Evolutionary conservation across 2,329 filamentous ascomycete genomes (phyloP).

Genomic region (Fusarium concolor): DNA sequence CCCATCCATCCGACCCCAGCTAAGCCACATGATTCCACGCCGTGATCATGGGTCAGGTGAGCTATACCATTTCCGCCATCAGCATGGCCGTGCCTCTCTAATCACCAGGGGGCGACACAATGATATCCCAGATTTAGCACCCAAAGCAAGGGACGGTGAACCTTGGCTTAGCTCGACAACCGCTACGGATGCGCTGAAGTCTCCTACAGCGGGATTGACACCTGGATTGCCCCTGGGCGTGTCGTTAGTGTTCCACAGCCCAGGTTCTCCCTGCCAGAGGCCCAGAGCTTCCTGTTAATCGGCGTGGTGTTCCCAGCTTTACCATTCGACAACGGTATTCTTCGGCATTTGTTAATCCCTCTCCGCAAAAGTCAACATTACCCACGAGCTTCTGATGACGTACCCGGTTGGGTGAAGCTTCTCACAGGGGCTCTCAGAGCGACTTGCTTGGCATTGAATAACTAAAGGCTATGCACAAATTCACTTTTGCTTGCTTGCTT

Average conservation of each 20-base stretch:
- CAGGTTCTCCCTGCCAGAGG: constrained; percentile 16
- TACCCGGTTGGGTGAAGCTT: constrained; percentile 22
- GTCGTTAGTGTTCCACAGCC: constrained; percentile 12
- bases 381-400: constrained; percentile 34
- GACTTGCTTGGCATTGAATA: constrained; percentile 10
- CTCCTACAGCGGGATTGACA: constrained; percentile 5
- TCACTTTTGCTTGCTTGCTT: constrained; percentile 15
- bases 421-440: not conserved
- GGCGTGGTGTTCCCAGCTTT: constrained; percentile 36
- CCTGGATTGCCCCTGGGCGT: constrained; percentile 22
- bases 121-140: constrained; percentile 35
- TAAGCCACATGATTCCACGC: constrained; percentile 46
- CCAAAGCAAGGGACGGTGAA: constrained; percentile 37
- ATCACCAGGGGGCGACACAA: constrained; percentile 32
- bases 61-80: constrained; percentile 47
- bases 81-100: constrained; percentile 35
- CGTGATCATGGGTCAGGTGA: constrained; percentile 48
- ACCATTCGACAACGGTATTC: constrained; percentile 37
- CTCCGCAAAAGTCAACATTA: constrained; percentile 25
- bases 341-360: constrained; percentile 23
- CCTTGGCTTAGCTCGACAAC: constrained; percentile 21
- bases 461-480: constrained; percentile 28
- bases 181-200: not conserved
- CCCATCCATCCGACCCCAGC: constrained; percentile 26
- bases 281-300: constrained; percentile 25